Evolutionary conservation across 116 monocot genomes (phyloP).

Genomic region (Zostera marina): DNA sequence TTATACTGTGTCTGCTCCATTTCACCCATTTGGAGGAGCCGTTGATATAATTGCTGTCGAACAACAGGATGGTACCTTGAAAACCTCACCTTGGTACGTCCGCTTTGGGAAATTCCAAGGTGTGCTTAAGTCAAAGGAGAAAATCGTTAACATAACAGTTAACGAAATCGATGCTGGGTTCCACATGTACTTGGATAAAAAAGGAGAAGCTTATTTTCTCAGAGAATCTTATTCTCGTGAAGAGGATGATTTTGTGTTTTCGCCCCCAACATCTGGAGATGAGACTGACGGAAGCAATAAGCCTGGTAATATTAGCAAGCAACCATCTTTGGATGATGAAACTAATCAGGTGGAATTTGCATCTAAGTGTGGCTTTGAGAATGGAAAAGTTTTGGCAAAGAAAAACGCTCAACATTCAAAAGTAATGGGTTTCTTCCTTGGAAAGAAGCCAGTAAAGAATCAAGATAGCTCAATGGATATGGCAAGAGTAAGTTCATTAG

Average conservation of each 20-base stretch:
- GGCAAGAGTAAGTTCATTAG: slow-evolving; percentile 39
- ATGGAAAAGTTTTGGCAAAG: slow-evolving; percentile 27
- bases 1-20: slow-evolving; percentile 66
- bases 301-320: slow-evolving; percentile 10
- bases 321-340: slow-evolving; percentile 10
- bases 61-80: slow-evolving; percentile 83
- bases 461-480: slow-evolving; percentile 9
- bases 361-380: slow-evolving; percentile 10
- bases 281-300: slow-evolving; percentile 20
- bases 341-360: slow-evolving; percentile 4
- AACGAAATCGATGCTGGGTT: slow-evolving; percentile 63
- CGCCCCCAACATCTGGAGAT: slow-evolving; percentile 45
- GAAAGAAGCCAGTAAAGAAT: slow-evolving; percentile 34
- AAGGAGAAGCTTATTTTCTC: slow-evolving; percentile 75
- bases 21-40: slow-evolving; percentile 89
- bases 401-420: slow-evolving; percentile 20
- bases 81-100: slow-evolving; percentile 83
- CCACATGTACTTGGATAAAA: slow-evolving; percentile 70
- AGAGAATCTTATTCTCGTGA: slow-evolving; percentile 15
- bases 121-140: slow-evolving; percentile 73
- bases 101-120: slow-evolving; percentile 89
- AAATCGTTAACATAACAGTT: slow-evolving; percentile 48
- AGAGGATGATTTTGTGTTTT: slow-evolving; percentile 13
- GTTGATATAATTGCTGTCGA: slow-evolving; percentile 75
- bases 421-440: slow-evolving; percentile 42